Conservation (phyloP, 148 eudicot species). For the Dysphania ambrosioides region DNA sequence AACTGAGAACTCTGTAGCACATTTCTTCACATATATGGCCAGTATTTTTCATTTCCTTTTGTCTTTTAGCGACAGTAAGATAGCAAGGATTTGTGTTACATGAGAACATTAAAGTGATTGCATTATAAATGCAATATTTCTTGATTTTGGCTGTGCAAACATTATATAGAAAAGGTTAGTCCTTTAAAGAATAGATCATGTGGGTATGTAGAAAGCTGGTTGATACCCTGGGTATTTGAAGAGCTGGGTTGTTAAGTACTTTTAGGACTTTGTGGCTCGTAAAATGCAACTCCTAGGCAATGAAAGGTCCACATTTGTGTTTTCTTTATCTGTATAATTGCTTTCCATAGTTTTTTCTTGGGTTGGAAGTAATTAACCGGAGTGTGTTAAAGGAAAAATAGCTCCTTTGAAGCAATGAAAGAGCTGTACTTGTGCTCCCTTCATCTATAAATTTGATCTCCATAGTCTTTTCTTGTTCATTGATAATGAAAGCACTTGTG, state of each 20-base stretch:
- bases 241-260: not conserved
- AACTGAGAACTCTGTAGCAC: not conserved
- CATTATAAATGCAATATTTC: too few species aligned
- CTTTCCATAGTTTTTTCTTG: not conserved
- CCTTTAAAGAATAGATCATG: too few species aligned
- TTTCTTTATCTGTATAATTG: not conserved
- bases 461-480: not conserved
- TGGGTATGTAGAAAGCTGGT: not conserved
- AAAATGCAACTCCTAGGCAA: not conserved
- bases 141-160: too few species aligned
- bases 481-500: not conserved
- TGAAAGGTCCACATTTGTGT: not conserved
- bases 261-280: not conserved
- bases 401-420: too few species aligned
- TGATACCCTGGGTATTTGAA: not conserved
- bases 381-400: too few species aligned
- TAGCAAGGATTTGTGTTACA: not conserved
- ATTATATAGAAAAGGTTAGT: too few species aligned
- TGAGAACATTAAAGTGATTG: not conserved
- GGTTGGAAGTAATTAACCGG: too few species aligned
- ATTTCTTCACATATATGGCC: not conserved
- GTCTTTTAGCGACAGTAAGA: not conserved
- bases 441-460: too few species aligned
- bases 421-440: too few species aligned
- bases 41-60: not conserved